phyloP scores from a whole-genome alignment of 2,329 filamentous ascomycete species.

The Nigrospora sphaerica region DNA sequence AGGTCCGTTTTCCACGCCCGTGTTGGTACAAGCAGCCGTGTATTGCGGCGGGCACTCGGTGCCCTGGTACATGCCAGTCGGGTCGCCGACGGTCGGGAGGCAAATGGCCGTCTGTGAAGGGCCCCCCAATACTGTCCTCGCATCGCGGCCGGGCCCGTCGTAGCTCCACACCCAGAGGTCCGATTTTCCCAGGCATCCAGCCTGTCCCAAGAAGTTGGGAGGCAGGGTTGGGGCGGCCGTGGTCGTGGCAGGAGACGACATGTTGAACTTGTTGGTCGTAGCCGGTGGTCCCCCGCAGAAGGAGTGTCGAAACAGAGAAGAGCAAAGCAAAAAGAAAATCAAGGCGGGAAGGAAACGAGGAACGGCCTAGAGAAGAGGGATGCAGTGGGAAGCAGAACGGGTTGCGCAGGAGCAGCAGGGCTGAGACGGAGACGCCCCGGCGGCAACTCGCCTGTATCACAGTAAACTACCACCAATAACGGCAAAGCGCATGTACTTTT shows the following conservation, averaged over 20 bases:
- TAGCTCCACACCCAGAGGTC: conserved; percentile 17
- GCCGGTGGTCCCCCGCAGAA: neutral
- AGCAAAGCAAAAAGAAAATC: neutral
- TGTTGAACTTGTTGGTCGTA: neutral
- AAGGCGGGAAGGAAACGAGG: neutral
- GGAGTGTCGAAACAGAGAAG: neutral
- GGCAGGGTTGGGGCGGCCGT: neutral
- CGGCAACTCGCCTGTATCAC: no score
- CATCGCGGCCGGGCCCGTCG: neutral
- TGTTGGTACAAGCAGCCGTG: conserved; percentile 10
- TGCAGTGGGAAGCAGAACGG: no score
- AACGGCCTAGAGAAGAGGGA: no score
- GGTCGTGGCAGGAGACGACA: neutral
- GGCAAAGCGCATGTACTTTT: no score
- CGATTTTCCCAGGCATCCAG: neutral
- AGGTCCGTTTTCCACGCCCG: conserved; percentile 1
- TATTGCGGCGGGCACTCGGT: conserved; percentile 13
- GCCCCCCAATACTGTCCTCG: conserved; percentile 14
- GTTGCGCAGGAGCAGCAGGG: no score
- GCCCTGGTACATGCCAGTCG: conserved; percentile 10
- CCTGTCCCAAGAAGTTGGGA: neutral
- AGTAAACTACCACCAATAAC: no score
- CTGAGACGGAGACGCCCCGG: no score
- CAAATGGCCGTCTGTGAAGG: conserved; percentile 15
- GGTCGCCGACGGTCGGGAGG: conserved; percentile 10